Base-by-base conservation (phyloP, 164 flowering plant genomes). In the Annona squamosa region DNA sequence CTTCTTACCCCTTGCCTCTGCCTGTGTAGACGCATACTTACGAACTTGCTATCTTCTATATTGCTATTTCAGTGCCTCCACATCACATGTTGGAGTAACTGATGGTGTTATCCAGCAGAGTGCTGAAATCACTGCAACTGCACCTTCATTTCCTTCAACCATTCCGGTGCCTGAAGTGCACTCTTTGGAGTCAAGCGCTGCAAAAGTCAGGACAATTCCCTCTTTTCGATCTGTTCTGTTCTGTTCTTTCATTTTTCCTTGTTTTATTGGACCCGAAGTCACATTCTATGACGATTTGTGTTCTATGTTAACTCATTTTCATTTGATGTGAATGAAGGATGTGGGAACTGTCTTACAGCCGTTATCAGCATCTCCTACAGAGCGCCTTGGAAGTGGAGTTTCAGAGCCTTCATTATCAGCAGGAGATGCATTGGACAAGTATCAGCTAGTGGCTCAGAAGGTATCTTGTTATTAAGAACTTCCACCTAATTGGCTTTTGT, bases 391-490 rank as follows among this genome's bases (percentile, higher is more conserved):
- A 71, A 81, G 73, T 81, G 77, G 74, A 69, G 74, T 79, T 7
- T 72, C 91, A 45, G 97, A 93, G 47, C 85, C 93, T 73, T 80
- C 86, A 41, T 77, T 92, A 77, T 85, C 81, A 66, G 87, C 95
- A 3, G 90, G 93, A 72, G 98, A 93, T 78, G 98, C 93, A 63
- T 72, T 92, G 83, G 98, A 96, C 63, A 93, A 91, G 75, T 93
- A 86, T 81, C 90, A 87, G 74, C 75, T 86, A 44, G 81, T 92
- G 74, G 81, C 92, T 42, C 89, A 85, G 73, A 93, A 92, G 98
- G 99, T 96, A 68, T 19, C 42, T 41, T 59, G 44, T 72, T 59
- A 4, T 65, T 52, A 9, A 16, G 59, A 9, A 52, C 59, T 52
- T 52, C 59, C 59, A 52, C 13, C 59, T 2, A 5, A 9, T 10